Percentiles rank a stretch among this genome's conserved stretches.
These are phyloP conservation scores for Globisporangium spinosum DNA, from an alignment of 352 stramenopile genomes.

Conservation along the genomic window DNA sequence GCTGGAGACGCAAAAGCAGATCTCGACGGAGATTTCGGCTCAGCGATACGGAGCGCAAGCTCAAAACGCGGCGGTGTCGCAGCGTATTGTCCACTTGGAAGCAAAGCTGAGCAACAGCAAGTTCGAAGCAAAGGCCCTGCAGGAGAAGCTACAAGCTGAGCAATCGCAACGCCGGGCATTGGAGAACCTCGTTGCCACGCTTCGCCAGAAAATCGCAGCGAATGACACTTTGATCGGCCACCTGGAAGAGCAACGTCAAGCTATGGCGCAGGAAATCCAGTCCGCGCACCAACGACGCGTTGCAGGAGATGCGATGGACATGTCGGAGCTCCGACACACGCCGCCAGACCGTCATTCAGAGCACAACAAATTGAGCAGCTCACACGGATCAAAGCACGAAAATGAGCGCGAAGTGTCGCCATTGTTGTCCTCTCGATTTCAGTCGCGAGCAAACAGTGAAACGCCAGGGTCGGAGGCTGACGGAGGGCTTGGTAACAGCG, in stretches of 20 bases:
- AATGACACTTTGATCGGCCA: constrained; percentile 59
- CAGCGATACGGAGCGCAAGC: constrained; percentile 73
- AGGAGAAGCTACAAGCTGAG: constrained; percentile 55
- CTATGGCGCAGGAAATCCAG: constrained; percentile 73
- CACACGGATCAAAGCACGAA: not conserved
- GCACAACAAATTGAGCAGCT: constrained; percentile 8
- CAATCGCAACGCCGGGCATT: constrained; percentile 51
- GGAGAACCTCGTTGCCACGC: constrained; percentile 56
- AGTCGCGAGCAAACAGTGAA: constrained; percentile 25
- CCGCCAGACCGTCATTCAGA: constrained; percentile 21
- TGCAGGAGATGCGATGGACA: constrained; percentile 48
- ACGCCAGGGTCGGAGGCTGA: constrained; percentile 26
- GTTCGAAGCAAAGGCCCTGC: constrained; percentile 58
- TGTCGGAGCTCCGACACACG: constrained; percentile 52
- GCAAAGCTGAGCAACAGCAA: constrained; percentile 69
- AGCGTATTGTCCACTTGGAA: constrained; percentile 76
- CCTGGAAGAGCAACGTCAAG: constrained; percentile 69
- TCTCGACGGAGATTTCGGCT: constrained; percentile 75
- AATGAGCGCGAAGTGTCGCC: constrained; percentile 17
- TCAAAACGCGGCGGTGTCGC: constrained; percentile 65
- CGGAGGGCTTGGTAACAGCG: constrained; percentile 19
- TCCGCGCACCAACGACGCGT: constrained; percentile 45
- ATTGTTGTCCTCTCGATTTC: constrained; percentile 14
- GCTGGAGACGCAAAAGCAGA: constrained; percentile 59
- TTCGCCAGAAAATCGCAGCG: constrained; percentile 62